phyloP scores from a whole-genome alignment of 2,329 filamentous ascomycete species.

The Didymella pomorum region DNA sequence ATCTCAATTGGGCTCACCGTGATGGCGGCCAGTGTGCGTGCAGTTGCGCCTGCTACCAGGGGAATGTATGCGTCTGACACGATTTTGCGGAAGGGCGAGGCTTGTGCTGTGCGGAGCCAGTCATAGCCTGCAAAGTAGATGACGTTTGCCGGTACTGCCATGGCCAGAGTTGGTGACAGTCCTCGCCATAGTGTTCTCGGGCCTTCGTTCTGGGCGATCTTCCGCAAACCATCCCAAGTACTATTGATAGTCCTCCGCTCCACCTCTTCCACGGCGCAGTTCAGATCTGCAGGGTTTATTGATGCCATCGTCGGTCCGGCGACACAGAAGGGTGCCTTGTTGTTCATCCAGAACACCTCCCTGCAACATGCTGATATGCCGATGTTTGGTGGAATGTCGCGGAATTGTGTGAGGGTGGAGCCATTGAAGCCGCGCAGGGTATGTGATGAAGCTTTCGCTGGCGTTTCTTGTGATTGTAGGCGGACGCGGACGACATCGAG shows the following conservation, averaged over 20 bases:
- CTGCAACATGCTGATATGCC: constrained; percentile 95
- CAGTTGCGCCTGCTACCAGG: constrained; percentile 78
- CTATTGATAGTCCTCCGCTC: constrained; percentile 86
- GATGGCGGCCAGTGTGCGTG: constrained; percentile 80
- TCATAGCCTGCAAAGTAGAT: constrained; percentile 99
- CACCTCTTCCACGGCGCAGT: constrained; percentile 88
- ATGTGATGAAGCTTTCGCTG: constrained; percentile 62
- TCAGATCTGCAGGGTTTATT: constrained; percentile 56
- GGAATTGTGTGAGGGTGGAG: constrained; percentile 57
- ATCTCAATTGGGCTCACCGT: constrained; percentile 92
- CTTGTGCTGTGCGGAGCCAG: constrained; percentile 79
- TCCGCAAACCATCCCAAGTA: constrained; percentile 88
- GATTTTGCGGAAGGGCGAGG: constrained; percentile 72
- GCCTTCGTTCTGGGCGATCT: constrained; percentile 95
- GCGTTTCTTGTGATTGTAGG: constrained; percentile 80
- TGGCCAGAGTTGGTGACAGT: constrained; percentile 89
- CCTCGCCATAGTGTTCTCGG: constrained; percentile 88
- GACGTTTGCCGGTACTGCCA: constrained; percentile 94
- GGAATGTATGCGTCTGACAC: constrained; percentile 74
- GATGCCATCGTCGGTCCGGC: constrained; percentile 64
- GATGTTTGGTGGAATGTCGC: constrained; percentile 79
- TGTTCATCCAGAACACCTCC: constrained; percentile 95
- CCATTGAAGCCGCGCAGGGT: constrained; percentile 48
- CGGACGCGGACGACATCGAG: constrained; percentile 96
- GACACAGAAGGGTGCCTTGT: constrained; percentile 81